Percentiles rank a stretch among this genome's conserved stretches.
phyloP scores from a whole-genome alignment of 2,329 filamentous ascomycete species.

The Capronia americana region DNA sequence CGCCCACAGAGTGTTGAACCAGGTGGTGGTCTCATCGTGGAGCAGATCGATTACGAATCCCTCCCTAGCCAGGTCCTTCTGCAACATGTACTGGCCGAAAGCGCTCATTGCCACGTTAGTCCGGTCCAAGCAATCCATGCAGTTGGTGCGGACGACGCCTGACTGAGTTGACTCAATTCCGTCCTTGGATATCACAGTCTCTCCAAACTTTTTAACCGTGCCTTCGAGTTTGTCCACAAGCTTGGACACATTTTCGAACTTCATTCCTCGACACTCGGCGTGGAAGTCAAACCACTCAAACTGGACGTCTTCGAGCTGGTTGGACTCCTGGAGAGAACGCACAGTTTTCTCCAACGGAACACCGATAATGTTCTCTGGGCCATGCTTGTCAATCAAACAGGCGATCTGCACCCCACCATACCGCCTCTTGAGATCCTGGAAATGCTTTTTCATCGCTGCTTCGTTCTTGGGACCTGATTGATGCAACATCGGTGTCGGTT shows the following conservation, averaged over 20 bases:
- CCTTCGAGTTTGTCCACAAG: slow-evolving; percentile 73
- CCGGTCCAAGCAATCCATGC: slow-evolving; percentile 96
- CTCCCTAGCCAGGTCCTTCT: slow-evolving; percentile 76
- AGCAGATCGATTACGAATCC: slow-evolving; percentile 78
- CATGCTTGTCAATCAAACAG: slow-evolving; percentile 87
- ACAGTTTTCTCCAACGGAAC: slow-evolving; percentile 75
- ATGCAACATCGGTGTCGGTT: slow-evolving; percentile 80
- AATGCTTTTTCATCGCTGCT: slow-evolving; percentile 78
- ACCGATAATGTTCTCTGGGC: slow-evolving; percentile 79
- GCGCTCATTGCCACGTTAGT: slow-evolving; percentile 97
- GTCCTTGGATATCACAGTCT: slow-evolving; percentile 65
- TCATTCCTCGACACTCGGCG: slow-evolving; percentile 90
- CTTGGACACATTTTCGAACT: slow-evolving; percentile 89
- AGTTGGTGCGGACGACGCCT: slow-evolving; percentile 90
- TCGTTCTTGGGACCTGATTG: slow-evolving; percentile 82
- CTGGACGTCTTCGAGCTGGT: slow-evolving; percentile 62
- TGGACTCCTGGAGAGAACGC: slow-evolving; percentile 68
- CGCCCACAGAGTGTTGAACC: slow-evolving; percentile 97
- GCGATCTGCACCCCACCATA: slow-evolving; percentile 82
- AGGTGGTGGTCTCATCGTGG: slow-evolving; percentile 77
- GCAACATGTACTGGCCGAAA: slow-evolving; percentile 81
- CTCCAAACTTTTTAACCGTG: slow-evolving; percentile 73
- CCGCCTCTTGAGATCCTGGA: slow-evolving; percentile 68
- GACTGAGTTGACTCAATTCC: slow-evolving; percentile 61
- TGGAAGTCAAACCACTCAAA: slow-evolving; percentile 99